A percentile compares a stretch with the other conserved stretches of the same genome.
Conservation (phyloP, 176 grass and related monocot species). For the Dendrocalamus sinicus region DNA sequence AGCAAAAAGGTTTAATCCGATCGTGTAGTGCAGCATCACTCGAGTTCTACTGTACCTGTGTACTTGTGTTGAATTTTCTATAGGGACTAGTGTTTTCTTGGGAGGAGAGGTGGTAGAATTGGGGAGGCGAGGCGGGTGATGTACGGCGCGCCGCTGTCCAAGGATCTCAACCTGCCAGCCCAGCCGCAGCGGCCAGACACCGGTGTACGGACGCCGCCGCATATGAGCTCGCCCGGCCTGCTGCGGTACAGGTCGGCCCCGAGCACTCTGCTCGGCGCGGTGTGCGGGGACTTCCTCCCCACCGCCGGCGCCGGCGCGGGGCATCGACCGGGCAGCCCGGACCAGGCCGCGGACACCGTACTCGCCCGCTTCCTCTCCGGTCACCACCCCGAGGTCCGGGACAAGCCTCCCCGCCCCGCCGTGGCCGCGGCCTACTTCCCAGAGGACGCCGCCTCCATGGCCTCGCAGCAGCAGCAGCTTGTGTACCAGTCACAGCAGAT, state of each 20-base stretch:
- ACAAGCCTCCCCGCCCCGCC: constrained; percentile 53
- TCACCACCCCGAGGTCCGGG: constrained; percentile 46
- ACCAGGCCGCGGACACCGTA: constrained; percentile 58
- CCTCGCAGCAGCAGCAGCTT: constrained; percentile 56
- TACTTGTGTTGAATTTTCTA: neutral
- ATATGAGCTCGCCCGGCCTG: constrained; percentile 76
- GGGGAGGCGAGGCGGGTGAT: constrained; percentile 46
- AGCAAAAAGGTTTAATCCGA: neutral
- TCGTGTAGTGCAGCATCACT: neutral
- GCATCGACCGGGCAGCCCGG: constrained; percentile 5
- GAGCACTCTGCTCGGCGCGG: constrained; percentile 68
- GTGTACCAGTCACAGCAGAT: constrained; percentile 64
- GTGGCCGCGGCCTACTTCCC: constrained; percentile 49
- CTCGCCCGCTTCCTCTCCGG: constrained; percentile 61
- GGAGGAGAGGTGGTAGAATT: neutral
- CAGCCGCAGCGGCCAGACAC: constrained; percentile 26
- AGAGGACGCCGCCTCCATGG: constrained; percentile 38
- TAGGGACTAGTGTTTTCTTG: neutral
- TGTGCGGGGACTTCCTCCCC: constrained; percentile 60
- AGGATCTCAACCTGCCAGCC: constrained; percentile 79
- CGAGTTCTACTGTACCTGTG: neutral
- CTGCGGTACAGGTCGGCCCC: constrained; percentile 89
- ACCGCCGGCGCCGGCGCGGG: constrained; percentile 7
- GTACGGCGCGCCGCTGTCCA: constrained; percentile 73
- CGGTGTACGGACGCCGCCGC: constrained; percentile 36